These are phyloP conservation scores for Trichoderma asperelloides DNA, from an alignment of 495 filamentous ascomycete genomes.

Conservation along the genomic window DNA sequence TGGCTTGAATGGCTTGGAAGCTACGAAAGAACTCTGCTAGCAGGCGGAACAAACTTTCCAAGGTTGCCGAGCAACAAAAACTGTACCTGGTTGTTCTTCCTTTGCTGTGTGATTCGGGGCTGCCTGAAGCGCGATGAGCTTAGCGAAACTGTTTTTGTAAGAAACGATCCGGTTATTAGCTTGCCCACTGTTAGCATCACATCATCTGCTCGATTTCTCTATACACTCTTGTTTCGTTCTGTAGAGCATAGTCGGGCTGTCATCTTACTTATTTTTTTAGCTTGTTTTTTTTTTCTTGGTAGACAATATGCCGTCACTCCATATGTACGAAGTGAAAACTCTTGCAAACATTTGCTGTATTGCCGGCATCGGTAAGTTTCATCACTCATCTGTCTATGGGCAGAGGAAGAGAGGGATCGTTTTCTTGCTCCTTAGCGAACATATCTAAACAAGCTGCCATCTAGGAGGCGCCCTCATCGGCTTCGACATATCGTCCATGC, in stretches of 20 bases:
- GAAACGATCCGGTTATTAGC: too few species aligned
- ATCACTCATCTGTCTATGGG: not conserved
- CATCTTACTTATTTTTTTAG: too few species aligned
- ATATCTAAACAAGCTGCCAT: not conserved
- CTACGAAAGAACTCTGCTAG: not conserved
- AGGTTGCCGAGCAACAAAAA: not conserved
- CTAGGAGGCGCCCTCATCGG: constrained; percentile 59
- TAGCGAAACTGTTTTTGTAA: not conserved
- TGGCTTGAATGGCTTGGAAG: not conserved
- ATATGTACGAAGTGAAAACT: constrained; percentile 37
- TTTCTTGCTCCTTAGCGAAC: not conserved
- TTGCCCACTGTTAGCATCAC: too few species aligned
- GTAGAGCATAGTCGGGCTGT: too few species aligned
- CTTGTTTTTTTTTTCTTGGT: not conserved
- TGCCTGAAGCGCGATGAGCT: not conserved
- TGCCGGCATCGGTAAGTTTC: constrained; percentile 50
- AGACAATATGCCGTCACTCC: not conserved
- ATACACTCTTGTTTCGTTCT: too few species aligned
- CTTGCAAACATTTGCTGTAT: constrained; percentile 55
- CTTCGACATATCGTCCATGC: constrained; percentile 66
- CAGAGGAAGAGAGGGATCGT: not conserved
- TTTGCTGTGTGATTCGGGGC: not conserved
- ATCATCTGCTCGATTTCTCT: too few species aligned
- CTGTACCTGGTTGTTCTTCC: not conserved
- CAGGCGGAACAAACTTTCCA: not conserved